Base-by-base conservation (phyloP, 2,329 filamentous ascomycete genomes). In the Paracamarosporium sp. region DNA sequence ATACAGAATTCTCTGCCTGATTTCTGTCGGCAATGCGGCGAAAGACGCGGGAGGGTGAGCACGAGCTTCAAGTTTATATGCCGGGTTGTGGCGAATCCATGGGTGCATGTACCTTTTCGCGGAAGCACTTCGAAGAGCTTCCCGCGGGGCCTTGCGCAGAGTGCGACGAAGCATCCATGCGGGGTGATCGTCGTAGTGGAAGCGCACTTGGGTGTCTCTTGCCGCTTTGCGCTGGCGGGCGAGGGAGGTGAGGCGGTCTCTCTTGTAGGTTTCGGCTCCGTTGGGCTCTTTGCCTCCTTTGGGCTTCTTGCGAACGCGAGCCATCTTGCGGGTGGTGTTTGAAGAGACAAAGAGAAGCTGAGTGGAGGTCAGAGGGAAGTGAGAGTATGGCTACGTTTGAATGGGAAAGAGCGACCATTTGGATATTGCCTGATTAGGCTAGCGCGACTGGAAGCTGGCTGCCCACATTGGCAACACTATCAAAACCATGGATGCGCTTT, bases 21-120 rank as follows among this genome's bases (percentile, higher is more conserved):
- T 22, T 25, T 68, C 65, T 2, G 22, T 48, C 7, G 65, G 62
- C 3, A 68, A 44, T n/a, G 60, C 57, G 4, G 62, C 53, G 3
- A 68, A 44, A 35, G 53, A 56, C 8, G 62, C 59, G 25, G 17
- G 11, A 1, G 56, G 55, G 46, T 57, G 52, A 1, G 5, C 25
- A 1, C 33, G 15, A 2, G 28, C 20, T 20, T 43, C 25, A 20
- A 25, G 17, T 9, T 35, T 15, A 9, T 27, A 52, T 7, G 35
- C 24, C 11, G 53, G 48, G 44, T 57, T 50, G 38, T 60, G 31
- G 22, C 22, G 41, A 5, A 57, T 38, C 60, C 60, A 59, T 2
- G 62, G 60, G 27, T 31, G 44, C 6, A 63, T 59, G 50, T 53
- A 56, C 15, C 6, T 52, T 12, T 5, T 30, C 22, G 3, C 13